Evolutionary conservation across 2,329 filamentous ascomycete species (phyloP).

Genomic region (Cordyceps javanica): DNA sequence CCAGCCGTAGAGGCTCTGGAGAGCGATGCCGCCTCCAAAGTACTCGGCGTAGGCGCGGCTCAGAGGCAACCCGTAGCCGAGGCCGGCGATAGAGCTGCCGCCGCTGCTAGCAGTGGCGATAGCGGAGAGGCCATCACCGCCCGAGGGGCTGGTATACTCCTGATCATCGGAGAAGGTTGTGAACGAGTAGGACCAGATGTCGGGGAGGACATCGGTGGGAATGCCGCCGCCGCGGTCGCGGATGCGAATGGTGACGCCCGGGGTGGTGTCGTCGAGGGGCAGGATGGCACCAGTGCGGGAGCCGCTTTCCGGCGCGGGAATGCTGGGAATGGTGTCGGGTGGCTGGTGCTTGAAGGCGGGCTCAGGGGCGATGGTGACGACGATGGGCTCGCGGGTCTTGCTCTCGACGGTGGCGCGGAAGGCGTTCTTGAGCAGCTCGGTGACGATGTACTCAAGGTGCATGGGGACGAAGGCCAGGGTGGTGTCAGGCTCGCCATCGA

Average conservation of each 20-base stretch:
- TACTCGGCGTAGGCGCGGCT: constrained; percentile 95
- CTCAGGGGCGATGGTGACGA: constrained; percentile 82
- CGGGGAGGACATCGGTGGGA: constrained; percentile 69
- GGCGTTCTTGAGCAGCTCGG: constrained; percentile 92
- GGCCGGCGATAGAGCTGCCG: constrained; percentile 78
- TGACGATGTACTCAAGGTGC: constrained; percentile 95
- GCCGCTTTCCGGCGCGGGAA: constrained; percentile 32
- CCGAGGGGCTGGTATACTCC: constrained; percentile 34
- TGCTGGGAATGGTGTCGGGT: constrained; percentile 17
- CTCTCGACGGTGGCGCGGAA: constrained; percentile 90
- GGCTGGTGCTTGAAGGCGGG: constrained; percentile 33
- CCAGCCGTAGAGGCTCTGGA: constrained; percentile 97
- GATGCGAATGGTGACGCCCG: constrained; percentile 91
- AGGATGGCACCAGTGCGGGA: constrained; percentile 44
- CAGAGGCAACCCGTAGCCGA: constrained; percentile 88
- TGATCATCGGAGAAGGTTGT: constrained; percentile 76
- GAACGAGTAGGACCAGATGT: constrained; percentile 97
- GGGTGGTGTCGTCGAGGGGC: constrained; percentile 58
- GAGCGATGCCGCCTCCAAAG: constrained; percentile 87
- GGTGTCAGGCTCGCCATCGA: constrained; percentile 82
- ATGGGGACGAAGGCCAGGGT: constrained; percentile 91
- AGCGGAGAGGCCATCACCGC: constrained; percentile 57
- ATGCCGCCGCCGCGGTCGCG: constrained; percentile 95
- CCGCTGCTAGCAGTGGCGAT: constrained; percentile 68
- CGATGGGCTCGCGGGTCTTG: constrained; percentile 73